These are phyloP conservation scores for Agaricales sp. DNA, from an alignment of 1,284 basidiomycete genomes.

Conservation along the genomic window DNA sequence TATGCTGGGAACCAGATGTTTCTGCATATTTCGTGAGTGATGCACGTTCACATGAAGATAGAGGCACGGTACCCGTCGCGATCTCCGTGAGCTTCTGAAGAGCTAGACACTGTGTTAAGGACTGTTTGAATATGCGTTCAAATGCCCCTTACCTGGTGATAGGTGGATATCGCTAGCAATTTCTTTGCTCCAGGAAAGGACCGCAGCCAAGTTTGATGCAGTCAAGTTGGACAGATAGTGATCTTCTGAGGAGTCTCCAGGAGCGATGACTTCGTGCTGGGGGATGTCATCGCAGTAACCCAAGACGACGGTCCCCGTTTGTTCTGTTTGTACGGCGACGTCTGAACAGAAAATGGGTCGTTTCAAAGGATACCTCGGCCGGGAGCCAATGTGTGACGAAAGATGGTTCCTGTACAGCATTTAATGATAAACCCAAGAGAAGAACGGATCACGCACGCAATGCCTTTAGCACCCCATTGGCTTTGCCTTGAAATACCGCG, in stretches of 20 bases:
- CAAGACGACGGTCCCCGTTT: constrained; percentile 21
- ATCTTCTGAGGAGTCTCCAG: constrained; percentile 32
- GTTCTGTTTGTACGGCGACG: constrained; percentile 53
- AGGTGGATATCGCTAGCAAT: constrained; percentile 65
- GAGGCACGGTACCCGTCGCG: constrained; percentile 37
- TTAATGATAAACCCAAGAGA: constrained; percentile 2
- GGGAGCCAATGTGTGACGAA: constrained; percentile 31
- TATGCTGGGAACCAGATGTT: constrained; percentile 53
- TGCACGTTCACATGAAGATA: not conserved
- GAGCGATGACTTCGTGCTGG: constrained; percentile 22
- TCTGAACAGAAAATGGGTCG: constrained; percentile 46
- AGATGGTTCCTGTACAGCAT: constrained; percentile 33
- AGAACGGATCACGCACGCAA: constrained; percentile 37
- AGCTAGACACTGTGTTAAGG: constrained; percentile 22
- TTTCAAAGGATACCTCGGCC: constrained; percentile 37
- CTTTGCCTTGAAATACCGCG: constrained; percentile 53
- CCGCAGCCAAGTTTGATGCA: constrained; percentile 49
- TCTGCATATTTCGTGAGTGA: constrained; percentile 24
- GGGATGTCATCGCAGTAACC: constrained; percentile 20
- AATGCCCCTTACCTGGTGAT: constrained; percentile 32
- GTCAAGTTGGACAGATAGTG: constrained; percentile 39
- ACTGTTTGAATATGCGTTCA: constrained; percentile 5
- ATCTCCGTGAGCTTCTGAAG: constrained; percentile 61
- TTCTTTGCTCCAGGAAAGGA: constrained; percentile 61
- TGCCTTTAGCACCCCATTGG: constrained; percentile 63